Base-by-base conservation (phyloP, 352 stramenopile species). In the Globisporangium middletonii region DNA sequence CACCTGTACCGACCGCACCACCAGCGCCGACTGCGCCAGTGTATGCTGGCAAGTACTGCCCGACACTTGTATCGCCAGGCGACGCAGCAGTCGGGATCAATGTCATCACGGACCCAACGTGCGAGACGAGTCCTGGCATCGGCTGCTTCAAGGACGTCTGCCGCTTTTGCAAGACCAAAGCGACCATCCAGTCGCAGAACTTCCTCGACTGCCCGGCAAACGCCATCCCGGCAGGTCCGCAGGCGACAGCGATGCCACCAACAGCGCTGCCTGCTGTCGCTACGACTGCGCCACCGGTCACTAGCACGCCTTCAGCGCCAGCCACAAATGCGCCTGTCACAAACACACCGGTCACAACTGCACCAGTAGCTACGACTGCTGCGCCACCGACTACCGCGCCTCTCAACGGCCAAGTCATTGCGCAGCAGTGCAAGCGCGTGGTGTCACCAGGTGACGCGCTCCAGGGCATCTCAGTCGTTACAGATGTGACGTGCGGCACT, bases 81-180 rank as follows among this genome's bases (percentile, higher is more conserved):
- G 59, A 64, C 6, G 26, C 47, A 23, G 53, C 43, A 4, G 55
- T 61, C 8, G 59, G 59, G 26, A 55, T 64, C 46, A 55, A 54
- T 23, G 59, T 33, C 2, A 44, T 64, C 35, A 64, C 44, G 7
- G 59, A 62, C 30, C 37, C 37, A 11, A 55, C 8, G 15, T 64
- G 59, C 26, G 12, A 51, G 35, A 47, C 23, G n/a, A 54, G 44
- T 18, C 28, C 49, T 9, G 44, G 26, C 26, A n/a, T 64, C 11
- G 59, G 52, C 16, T 64, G 59, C 28, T 64, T 62, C 30, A 37
- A 43, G 13, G 41, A 44, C 9, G 41, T 56, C n/a, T 64, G 59
- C 13, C 61, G 61, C 41, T 67, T 50, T 49, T 67, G 61, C n/a
- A 53, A 54, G 47, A 50, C 56, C 35, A 28, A 48, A 8, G 19